A percentile compares a stretch with the other conserved stretches of the same genome.
These are phyloP conservation scores for Arthrobotrys sphaeroides DNA, from an alignment of 2,329 filamentous ascomycete genomes.

Conservation along the genomic window DNA sequence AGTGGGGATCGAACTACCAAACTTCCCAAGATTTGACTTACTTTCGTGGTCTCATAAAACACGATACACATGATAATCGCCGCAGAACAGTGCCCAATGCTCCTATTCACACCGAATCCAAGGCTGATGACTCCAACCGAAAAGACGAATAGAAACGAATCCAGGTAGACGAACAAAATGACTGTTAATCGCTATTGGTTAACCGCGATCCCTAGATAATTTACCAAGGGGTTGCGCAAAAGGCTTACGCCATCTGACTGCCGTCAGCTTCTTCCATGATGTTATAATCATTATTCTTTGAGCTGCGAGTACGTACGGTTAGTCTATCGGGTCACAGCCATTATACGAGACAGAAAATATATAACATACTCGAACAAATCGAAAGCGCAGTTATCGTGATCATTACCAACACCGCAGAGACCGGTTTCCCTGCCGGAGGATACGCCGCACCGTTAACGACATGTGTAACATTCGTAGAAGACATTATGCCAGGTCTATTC, in stretches of 20 bases:
- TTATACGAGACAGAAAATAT: no score
- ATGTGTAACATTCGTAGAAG: not conserved
- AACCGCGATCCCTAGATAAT: not conserved
- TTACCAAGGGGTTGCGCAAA: not conserved
- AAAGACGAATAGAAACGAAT: conserved; percentile 70
- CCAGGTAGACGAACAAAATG: conserved; percentile 68
- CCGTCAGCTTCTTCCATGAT: conserved; percentile 23
- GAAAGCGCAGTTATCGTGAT: conserved; percentile 13
- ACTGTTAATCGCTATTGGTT: no score
- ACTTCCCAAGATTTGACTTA: conserved; percentile 58
- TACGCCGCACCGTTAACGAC: conserved; percentile 12
- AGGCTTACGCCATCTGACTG: conserved; percentile 35
- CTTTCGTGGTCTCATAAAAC: conserved; percentile 71
- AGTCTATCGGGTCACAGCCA: no score
- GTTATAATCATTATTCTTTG: conserved; percentile 17
- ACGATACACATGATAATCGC: conserved; percentile 70
- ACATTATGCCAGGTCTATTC: conserved; percentile 1
- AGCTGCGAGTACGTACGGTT: conserved; percentile 5
- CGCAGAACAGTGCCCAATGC: conserved; percentile 65
- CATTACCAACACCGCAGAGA: conserved; percentile 19
- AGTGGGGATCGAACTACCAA: no score
- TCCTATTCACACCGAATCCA: conserved; percentile 67
- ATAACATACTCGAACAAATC: conserved; percentile 19
- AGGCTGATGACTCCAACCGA: conserved; percentile 68
- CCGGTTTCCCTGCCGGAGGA: not conserved